Base-by-base conservation (phyloP, 2,329 filamentous ascomycete species). In the Dactylellina cionopaga region DNA sequence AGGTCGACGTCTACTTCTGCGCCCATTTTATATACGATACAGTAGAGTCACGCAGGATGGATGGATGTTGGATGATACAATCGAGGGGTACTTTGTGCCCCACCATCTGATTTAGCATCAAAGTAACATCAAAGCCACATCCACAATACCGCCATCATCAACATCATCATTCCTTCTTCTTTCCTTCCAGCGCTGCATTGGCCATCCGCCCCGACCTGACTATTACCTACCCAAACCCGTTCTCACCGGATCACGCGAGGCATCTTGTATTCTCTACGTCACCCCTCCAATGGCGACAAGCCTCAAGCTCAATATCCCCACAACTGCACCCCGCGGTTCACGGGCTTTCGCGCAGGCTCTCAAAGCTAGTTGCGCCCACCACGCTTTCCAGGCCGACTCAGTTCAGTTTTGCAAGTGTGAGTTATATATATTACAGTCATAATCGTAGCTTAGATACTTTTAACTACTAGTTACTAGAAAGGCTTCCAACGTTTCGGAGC, bases 221-320 rank as follows among this genome's bases (percentile, higher is more conserved):
- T 19, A 43, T 5, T n/a, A n/a, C 15, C n/a, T 19, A n/a, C 17
- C n/a, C 10, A 19, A 29, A 31, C 24, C 7, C 22, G 27, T n/a
- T 49, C 24, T 13, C 46, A n/a, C 7, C 39, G 5, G 6, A 5
- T 19, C 43, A 5, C 19, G 19, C 17, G 43, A 5, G n/a, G 17
- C 35, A 39, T 39, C 35, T n/a, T n/a, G n/a, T n/a, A n/a, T n/a
- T n/a, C n/a, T n/a, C n/a, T n/a, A n/a, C n/a, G n/a, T n/a, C 13
- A 6, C 41, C 52, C 35, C 39, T 24, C 44, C 37, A 70, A 72
- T 74, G 72, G 70, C 74, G 56, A 64, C 73, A 52, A 74, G 66
- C 35, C 54, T 76, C 49, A 78, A 77, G 69, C 74, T 78, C 54
- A 77, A 77, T 51, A 76, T 78, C 68, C 76, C 77, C 41, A 70